phyloP scores from a whole-genome alignment of 352 stramenopile genomes.

The Bremia lactucae region DNA sequence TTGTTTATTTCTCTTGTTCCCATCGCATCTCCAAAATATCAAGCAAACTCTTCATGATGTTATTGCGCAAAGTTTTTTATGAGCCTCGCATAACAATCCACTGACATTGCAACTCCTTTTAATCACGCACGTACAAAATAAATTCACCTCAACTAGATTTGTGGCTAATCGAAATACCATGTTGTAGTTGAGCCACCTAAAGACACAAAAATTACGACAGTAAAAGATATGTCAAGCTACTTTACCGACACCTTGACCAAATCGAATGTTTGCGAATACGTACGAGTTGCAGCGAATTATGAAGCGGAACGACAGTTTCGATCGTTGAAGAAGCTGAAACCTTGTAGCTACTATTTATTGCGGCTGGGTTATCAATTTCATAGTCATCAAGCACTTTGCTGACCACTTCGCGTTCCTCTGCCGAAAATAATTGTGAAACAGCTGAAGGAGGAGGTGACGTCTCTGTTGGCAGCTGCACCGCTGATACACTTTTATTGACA shows the following conservation, averaged over 20 bases:
- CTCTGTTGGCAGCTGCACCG: conserved; percentile 6
- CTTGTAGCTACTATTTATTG: conserved; percentile 35
- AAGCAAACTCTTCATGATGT: too few species aligned
- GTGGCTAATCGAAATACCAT: conserved; percentile 43
- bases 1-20: too few species aligned
- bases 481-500: conserved; percentile 12
- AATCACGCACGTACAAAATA: too few species aligned
- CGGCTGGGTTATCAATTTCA: conserved; percentile 28
- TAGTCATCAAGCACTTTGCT: conserved; percentile 22
- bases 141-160: conserved; percentile 25
- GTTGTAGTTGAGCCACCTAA: conserved; percentile 42
- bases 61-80: too few species aligned
- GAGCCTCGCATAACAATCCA: too few species aligned
- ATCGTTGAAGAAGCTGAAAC: conserved; percentile 62
- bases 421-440: neutral
- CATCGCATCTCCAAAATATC: too few species aligned
- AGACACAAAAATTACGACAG: neutral
- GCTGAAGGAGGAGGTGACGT: conserved; percentile 1
- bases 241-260: neutral
- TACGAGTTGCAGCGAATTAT: conserved; percentile 58
- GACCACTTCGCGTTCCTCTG: conserved; percentile 12
- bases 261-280: conserved; percentile 5
- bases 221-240: too few species aligned
- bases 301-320: conserved; percentile 58
- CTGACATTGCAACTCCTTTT: too few species aligned